Base-by-base conservation (phyloP, 345 rosid genomes). In the Toxicodendron radicans region DNA sequence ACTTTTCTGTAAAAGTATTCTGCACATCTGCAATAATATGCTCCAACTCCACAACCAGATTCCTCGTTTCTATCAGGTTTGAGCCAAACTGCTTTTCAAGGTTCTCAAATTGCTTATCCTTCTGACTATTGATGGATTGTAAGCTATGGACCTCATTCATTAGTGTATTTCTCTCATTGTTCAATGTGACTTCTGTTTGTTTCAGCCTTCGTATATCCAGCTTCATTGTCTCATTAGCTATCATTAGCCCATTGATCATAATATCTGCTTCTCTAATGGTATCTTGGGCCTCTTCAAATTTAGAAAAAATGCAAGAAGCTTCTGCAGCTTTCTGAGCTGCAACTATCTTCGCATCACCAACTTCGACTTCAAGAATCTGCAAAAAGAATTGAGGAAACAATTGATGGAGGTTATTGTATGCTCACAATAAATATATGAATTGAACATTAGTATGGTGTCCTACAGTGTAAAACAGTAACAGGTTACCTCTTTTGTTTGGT, bases 281-380 rank as follows among this genome's bases (percentile, higher is more conserved):
- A 70, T 85, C 85, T 75, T 90, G 97, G 17, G 98, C 96, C 91
- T 93, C 99, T 72, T 87, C 94, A 82, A 91, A 93, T 85, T 91
- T 95, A 46, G 91, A 85, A 68, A 85, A 81, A 75, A 87, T 67
- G 78, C 91, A 87, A 75, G 85, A 89, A 79, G 87, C 90, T 76
- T 91, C 90, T 2, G 87, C 91, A 48, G 81, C 80, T 80, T 85
- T 89, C 77, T 90, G 88, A n/a, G 73, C 85, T 68, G 92, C 91
- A 75, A 64, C 76, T 71, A 84, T 76, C 87, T 85, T 88, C 69
- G 92, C 87, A 33, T 89, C 92, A 75, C 87, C 89, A 68, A 92
- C 72, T 84, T 93, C 98, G 75, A 74, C 78, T 77, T 93, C 97
- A 78, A 91, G 83, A 75, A 80, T 79, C 99, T 95, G 89, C 35